Evolutionary conservation across 2,329 filamentous ascomycete genomes (phyloP), one percentile per base, ranked within the genome.

Genomic region (Epichloe sp.): DNA sequence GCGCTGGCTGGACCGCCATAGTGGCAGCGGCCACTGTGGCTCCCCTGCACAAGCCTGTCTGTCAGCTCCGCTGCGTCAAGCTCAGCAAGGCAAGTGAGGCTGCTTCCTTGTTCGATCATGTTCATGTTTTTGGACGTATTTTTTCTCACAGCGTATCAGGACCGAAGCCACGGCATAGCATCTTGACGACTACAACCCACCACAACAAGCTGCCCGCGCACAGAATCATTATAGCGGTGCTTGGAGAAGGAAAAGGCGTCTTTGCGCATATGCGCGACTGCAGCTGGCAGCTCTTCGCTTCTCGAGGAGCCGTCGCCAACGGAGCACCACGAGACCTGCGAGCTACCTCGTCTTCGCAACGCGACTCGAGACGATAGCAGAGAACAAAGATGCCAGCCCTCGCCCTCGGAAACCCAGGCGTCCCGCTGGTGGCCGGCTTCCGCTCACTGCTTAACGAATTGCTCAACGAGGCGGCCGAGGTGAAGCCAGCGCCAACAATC

Each of bases 401-500:
- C 46, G 66, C 68, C 46, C 56, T 67, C 41, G 63, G 68, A 45
- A 72, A 69, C 57, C 69, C 75, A 52, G 73, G 74, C 55, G 68
- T 82, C 45, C 64, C 71, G 48, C 73, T 74, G 48, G 78, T 83
- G 49, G 70, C 70, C 42, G 66, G 71, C 26, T 80, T 83, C 58
- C 69, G 67, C 37, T 60, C 63, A 26, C 70, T 84, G 23, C 69
- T 88, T 35, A 67, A 74, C 41, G 66, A 75, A 40, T 73, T 86
- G 36, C 69, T 89, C 41, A 63, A 68, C 38, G 77, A 75, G 62
- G 83, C 83, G 52, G 74, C 75, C 49, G 61, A 70, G 40, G 65
- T 76, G 54, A 88, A 88, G 64, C 70, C 74, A 35, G 72, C 74
- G 37, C 65, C 73, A 19, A 72, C 76, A 19, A 79, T 89, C 57